Conservation (phyloP, 805 yeast genomes). For the Teunomyces barrocoloradensis region DNA sequence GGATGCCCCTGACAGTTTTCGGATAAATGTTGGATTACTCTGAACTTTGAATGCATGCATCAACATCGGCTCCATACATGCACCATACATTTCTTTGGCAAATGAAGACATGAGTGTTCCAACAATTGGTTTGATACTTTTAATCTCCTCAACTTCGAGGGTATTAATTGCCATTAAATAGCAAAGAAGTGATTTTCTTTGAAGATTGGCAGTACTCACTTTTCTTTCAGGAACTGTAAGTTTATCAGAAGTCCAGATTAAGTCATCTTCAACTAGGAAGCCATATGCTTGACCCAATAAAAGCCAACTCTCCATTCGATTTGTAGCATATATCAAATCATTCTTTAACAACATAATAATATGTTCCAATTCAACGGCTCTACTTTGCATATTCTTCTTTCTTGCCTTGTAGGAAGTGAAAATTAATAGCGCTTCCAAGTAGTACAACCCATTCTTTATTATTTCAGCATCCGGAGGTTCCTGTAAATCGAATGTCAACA, state of each 20-base stretch:
- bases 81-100: slow-evolving; percentile 59
- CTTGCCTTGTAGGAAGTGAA: slow-evolving; percentile 68
- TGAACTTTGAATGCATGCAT: slow-evolving; percentile 53
- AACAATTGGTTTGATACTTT: slow-evolving; percentile 31
- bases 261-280: slow-evolving; percentile 78
- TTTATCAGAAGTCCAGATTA: slow-evolving; percentile 90
- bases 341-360: slow-evolving; percentile 62
- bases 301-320: slow-evolving; percentile 83
- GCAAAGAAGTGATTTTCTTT: slow-evolving; percentile 68
- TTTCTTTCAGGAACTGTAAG: slow-evolving; percentile 62
- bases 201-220: slow-evolving; percentile 56
- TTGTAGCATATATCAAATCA: slow-evolving; percentile 66
- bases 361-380: slow-evolving; percentile 76
- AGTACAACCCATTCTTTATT: slow-evolving; percentile 60
- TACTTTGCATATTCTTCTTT: slow-evolving; percentile 74
- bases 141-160: slow-evolving; percentile 8
- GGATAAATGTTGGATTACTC: slow-evolving; percentile 33
- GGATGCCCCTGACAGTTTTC: slow-evolving; percentile 20
- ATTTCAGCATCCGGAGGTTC: slow-evolving; percentile 24
- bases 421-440: slow-evolving; percentile 63
- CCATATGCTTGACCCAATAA: slow-evolving; percentile 78
- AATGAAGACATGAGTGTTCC: slow-evolving; percentile 50
- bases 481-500: slow-evolving; percentile 27
- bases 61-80: slow-evolving; percentile 61
- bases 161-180: slow-evolving; percentile 67